These are phyloP conservation scores for Paramecium sonneborni DNA, from an alignment of 73 alveolate genomes.

Conservation along the genomic window DNA sequence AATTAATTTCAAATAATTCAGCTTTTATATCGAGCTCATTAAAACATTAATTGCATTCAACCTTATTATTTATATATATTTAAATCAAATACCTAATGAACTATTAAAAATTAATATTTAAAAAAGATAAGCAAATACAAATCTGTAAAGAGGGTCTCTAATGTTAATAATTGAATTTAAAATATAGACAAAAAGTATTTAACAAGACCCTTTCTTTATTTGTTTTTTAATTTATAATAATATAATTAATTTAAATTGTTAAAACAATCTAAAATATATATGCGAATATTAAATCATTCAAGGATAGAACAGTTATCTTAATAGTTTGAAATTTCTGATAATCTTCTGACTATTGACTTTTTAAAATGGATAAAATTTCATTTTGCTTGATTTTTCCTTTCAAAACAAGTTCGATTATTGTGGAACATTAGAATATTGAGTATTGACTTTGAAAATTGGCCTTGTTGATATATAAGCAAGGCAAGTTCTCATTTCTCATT, in stretches of 20 bases:
- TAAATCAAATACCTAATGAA: too few species aligned
- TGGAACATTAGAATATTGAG: not conserved
- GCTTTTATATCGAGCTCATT: not conserved
- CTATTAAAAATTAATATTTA: too few species aligned
- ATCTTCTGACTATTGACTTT: not conserved
- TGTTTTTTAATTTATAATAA: not conserved
- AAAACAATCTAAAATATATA: not conserved
- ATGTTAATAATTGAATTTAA: too few species aligned
- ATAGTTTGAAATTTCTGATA: not conserved
- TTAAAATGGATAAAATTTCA: not conserved
- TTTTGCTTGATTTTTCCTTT: not conserved
- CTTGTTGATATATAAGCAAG: not conserved
- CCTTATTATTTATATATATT: too few species aligned
- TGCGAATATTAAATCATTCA: not conserved
- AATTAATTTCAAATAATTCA: not conserved
- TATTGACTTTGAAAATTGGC: not conserved
- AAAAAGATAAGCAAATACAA: too few species aligned
- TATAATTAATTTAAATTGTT: not conserved
- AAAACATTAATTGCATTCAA: not conserved
- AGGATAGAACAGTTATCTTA: not conserved
- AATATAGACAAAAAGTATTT: too few species aligned
- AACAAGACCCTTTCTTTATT: too few species aligned
- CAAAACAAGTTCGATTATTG: not conserved
- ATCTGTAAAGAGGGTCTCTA: too few species aligned
- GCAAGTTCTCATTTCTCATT: not conserved